Evolutionary conservation across 2,329 filamentous ascomycete genomes (phyloP), one percentile per base, ranked within the genome.

Genomic region (Pseudogymnoascus sp.): DNA sequence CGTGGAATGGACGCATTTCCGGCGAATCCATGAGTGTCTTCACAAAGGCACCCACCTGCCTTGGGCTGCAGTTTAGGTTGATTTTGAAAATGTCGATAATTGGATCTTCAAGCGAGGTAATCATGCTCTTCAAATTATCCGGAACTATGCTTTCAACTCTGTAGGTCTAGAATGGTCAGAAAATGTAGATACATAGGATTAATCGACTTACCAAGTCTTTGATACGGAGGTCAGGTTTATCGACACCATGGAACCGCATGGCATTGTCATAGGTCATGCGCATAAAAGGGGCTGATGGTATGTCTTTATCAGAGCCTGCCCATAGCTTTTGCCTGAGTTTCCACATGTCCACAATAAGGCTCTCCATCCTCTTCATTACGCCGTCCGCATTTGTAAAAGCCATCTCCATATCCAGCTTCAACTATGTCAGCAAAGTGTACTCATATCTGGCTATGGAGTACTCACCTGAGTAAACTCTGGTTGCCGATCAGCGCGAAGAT

Each of bases 401-500:
- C 88, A 96, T 95, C 74, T 99, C 95, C 69, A 99, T 76, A 83
- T 99, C 95, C 61, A 97, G 83, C 86, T 95, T 69, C 13, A 62
- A 0, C 21, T 15, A 35, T 19, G 31, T 69, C 61, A 69, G 64
- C 57, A 33, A 36, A 21, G 1, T 40, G 4, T n/a, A n/a, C 19
- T 23, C 19, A 3, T 42, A 4, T 26, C 17, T 13, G 7, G 26
- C 9, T 21, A 38, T 9, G 33, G 36, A 38, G 17, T 36, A 65
- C 73, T 70, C 75, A 90, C 88, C 79, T 96, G 92, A 1, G 95
- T 97, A 72, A 99, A 99, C 73, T 99, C 95, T 0, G 95, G 96
- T 72, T 99, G 95, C 42, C 95, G 83, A 74, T 99, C 96, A 1
- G 93, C 90, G 19, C 95, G 84, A 36, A 95, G 80, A 74, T 97